phyloP scores from a whole-genome alignment of 2,329 filamentous ascomycete species.

The Phyllosticta citrichinensis region DNA sequence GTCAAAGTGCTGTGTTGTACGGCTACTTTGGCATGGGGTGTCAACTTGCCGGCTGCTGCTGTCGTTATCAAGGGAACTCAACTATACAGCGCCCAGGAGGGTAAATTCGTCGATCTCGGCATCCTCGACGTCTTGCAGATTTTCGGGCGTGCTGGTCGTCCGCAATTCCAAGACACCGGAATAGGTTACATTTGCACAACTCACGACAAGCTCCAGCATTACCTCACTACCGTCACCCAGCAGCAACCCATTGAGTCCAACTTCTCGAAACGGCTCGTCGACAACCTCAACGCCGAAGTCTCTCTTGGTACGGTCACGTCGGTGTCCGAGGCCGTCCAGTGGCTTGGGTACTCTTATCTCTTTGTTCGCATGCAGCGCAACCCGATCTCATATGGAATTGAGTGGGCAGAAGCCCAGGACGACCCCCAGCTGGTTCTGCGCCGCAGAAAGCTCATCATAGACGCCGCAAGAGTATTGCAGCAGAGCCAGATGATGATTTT shows the following conservation, averaged over 20 bases:
- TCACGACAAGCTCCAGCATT: constrained; percentile 85
- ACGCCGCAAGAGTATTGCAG: constrained; percentile 78
- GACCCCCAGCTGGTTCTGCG: constrained; percentile 82
- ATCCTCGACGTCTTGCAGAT: constrained; percentile 97
- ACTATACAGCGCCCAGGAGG: constrained; percentile 90
- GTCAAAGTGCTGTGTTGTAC: constrained; percentile 97
- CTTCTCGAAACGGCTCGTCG: constrained; percentile 86
- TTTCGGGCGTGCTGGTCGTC: constrained; percentile 93
- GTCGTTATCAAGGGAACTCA: constrained; percentile 98
- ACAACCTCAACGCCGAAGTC: constrained; percentile 95
- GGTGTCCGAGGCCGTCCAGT: constrained; percentile 84
- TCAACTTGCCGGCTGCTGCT: constrained; percentile 92
- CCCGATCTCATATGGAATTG: constrained; percentile 85
- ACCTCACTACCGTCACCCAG: constrained; percentile 84
- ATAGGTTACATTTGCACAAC: constrained; percentile 98
- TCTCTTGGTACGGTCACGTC: constrained; percentile 90
- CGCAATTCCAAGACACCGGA: constrained; percentile 94
- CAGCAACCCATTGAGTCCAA: constrained; percentile 97
- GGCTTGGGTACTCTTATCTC: constrained; percentile 95
- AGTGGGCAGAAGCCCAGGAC: constrained; percentile 81
- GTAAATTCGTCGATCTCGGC: constrained; percentile 91
- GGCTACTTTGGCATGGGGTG: constrained; percentile 94
- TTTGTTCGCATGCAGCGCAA: constrained; percentile 95
- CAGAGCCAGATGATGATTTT: constrained; percentile 98
- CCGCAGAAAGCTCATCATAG: constrained; percentile 73